phyloP scores from a whole-genome alignment of 352 stramenopile species.

The Pseudoperonospora humuli region DNA sequence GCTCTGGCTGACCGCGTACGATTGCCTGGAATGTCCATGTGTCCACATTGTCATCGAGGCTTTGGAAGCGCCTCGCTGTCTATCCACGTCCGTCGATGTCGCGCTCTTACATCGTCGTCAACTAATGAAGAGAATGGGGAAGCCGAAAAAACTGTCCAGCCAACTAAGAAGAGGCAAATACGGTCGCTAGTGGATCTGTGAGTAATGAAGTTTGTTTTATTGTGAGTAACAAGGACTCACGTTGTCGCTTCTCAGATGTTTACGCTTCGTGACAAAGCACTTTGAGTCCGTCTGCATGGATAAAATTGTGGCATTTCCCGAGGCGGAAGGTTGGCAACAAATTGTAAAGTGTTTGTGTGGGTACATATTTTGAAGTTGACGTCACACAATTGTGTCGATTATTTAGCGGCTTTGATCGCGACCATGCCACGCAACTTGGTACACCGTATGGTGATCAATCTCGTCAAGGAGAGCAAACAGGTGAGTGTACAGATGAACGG shows the following conservation, averaged over 20 bases:
- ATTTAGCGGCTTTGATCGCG: constrained; percentile 48
- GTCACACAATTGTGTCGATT: too few relatives aligned
- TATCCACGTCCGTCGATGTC: constrained; percentile 59
- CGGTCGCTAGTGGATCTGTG: constrained; percentile 56
- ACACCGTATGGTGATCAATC: constrained; percentile 57
- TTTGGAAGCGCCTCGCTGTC: constrained; percentile 52
- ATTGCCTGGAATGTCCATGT: constrained; percentile 24
- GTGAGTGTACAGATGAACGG: constrained; percentile 11
- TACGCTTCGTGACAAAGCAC: constrained; percentile 54
- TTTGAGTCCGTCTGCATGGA: constrained; percentile 67
- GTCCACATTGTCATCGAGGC: constrained; percentile 48
- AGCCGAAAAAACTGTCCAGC: constrained; percentile 6
- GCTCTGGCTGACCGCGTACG: constrained; percentile 9
- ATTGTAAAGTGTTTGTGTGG: too few relatives aligned
- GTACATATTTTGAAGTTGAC: too few relatives aligned
- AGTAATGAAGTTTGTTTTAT: neutral
- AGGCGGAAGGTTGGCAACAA: constrained; percentile 50
- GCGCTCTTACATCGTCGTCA: constrained; percentile 25
- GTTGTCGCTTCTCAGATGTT: constrained; percentile 27
- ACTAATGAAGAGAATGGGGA: constrained; percentile 16
- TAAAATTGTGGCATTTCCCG: constrained; percentile 41
- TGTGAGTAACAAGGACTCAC: neutral
- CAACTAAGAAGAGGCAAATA: constrained; percentile 30
- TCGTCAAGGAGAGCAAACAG: constrained; percentile 51
- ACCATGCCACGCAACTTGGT: constrained; percentile 53